Evolutionary conservation across 768 basidiomycete genomes (phyloP).

Genomic region (Suillus bovinus): DNA sequence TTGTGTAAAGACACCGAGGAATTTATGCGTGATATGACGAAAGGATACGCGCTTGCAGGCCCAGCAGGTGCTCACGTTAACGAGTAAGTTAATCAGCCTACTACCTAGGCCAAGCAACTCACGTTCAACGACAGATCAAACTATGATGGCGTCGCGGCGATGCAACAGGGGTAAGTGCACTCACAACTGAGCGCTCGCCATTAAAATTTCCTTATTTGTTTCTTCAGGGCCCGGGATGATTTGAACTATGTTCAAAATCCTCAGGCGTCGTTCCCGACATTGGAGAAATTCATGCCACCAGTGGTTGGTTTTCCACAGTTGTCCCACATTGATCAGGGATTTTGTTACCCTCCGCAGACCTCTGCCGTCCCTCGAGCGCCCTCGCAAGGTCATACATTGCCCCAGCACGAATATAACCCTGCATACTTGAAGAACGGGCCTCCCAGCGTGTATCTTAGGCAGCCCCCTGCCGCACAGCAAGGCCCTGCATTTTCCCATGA

Average conservation of each 20-base stretch:
- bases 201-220: background rate
- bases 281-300: background rate
- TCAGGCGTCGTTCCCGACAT: background rate
- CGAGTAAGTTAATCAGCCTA: background rate
- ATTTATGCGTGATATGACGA: no score
- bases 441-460: no score
- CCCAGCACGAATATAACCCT: no score
- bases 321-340: no score
- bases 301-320: background rate
- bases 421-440: no score
- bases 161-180: background rate
- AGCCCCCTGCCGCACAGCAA: no score
- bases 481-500: no score
- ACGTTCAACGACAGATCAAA: background rate
- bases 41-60: background rate
- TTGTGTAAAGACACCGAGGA: background rate
- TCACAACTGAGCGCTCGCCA: background rate
- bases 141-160: background rate
- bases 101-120: background rate
- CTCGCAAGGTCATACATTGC: no score
- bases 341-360: no score
- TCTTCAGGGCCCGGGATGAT: background rate
- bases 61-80: background rate
- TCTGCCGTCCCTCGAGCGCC: no score
- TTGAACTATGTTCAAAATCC: background rate